Conservation (phyloP, 208 protist species). For the Crithidia bombi region DNA sequence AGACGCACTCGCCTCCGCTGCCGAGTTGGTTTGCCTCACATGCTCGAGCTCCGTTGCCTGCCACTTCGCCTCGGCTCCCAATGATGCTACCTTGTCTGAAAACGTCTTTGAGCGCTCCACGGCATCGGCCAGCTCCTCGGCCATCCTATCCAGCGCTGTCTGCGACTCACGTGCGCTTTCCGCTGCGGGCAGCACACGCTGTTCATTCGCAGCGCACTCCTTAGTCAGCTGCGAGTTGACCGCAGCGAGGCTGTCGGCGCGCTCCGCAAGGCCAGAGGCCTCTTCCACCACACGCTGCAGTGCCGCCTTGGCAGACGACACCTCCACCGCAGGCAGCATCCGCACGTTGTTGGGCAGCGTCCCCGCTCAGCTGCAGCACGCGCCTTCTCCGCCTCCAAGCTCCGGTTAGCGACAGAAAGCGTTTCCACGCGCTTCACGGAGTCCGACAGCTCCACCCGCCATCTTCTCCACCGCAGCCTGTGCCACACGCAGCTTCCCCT, state of each 20-base stretch:
- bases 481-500: not conserved
- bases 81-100: too few relatives aligned
- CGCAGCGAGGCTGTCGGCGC: not conserved
- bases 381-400: not conserved
- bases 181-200: not conserved
- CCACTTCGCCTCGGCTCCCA: too few relatives aligned
- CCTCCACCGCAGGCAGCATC: not conserved
- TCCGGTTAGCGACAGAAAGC: not conserved
- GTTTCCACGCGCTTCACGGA: not conserved
- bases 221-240: not conserved
- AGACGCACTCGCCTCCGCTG: not conserved
- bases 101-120: not conserved
- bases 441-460: not conserved
- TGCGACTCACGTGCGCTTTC: not conserved
- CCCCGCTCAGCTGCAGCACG: too few relatives aligned
- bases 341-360: too few relatives aligned
- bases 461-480: conserved; percentile 6
- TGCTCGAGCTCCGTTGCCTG: not conserved
- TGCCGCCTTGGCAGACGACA: not conserved
- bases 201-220: not conserved
- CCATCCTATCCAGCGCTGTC: not conserved
- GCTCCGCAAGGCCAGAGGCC: not conserved
- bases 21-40: not conserved
- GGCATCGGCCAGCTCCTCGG: not conserved
- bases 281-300: not conserved